Conservation (phyloP, 108 stramenopile species). For the Conticribra guillardii region DNA sequence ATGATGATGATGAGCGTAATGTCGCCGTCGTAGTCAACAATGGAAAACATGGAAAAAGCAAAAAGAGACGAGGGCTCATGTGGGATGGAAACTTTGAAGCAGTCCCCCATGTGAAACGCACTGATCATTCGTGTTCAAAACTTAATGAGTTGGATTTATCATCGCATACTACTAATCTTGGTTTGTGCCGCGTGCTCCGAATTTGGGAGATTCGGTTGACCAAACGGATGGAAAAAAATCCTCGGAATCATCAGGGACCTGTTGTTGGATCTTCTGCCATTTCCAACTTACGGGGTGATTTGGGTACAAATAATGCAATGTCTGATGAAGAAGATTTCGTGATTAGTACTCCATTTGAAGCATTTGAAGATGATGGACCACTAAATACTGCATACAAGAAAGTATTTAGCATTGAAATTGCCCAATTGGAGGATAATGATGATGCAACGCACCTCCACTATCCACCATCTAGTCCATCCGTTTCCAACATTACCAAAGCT, state of each 20-base stretch:
- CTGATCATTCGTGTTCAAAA: conserved; percentile 36
- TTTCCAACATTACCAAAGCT: conserved; percentile 10
- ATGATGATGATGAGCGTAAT: conserved; percentile 12
- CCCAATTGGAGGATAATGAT: conserved; percentile 34
- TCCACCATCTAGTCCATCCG: conserved; percentile 11
- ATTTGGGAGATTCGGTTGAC: conserved; percentile 60
- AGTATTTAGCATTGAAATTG: conserved; percentile 64
- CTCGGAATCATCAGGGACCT: neutral
- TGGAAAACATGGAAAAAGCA: neutral
- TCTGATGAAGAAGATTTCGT: neutral
- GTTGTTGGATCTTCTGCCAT: too few relatives aligned
- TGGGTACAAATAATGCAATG: neutral
- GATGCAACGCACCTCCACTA: neutral
- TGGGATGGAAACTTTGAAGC: conserved; percentile 16
- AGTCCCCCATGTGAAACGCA: conserved; percentile 45
- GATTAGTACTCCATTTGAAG: conserved; percentile 21
- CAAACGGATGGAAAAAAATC: conserved; percentile 34
- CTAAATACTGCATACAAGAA: conserved; percentile 48
- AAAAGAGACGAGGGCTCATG: conserved; percentile 23
- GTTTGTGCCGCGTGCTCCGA: conserved; percentile 44
- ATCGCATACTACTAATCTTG: conserved; percentile 35
- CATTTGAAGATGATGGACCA: conserved; percentile 67
- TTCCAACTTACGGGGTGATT: neutral
- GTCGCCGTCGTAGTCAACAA: neutral
- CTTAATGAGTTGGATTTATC: conserved; percentile 56